Percentiles rank a stretch among this genome's conserved stretches.
phyloP scores from a whole-genome alignment of 2,329 filamentous ascomycete genomes.

The Ilyonectria destructans region DNA sequence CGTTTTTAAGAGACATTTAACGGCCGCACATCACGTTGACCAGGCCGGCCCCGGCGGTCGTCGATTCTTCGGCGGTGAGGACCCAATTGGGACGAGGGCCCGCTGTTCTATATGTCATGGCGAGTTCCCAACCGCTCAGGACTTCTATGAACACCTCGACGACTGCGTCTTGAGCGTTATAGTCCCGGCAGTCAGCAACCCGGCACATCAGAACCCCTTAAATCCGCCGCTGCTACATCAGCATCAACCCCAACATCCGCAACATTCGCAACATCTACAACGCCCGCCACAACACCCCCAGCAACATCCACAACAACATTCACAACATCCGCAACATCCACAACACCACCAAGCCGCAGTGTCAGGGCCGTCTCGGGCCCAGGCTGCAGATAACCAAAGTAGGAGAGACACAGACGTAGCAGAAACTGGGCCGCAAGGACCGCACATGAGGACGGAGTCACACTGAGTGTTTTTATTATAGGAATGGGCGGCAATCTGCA shows the following conservation, averaged over 20 bases:
- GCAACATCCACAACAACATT: slow-evolving; percentile 9
- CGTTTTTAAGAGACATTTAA: slow-evolving; percentile 96
- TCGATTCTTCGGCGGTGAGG: slow-evolving; percentile 47
- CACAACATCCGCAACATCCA: slow-evolving; percentile 12
- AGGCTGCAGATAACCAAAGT: slow-evolving; percentile 9
- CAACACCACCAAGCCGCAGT: slow-evolving; percentile 17
- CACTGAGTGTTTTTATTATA: slow-evolving; percentile 18
- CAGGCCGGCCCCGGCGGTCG: slow-evolving; percentile 90
- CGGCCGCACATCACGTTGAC: slow-evolving; percentile 93
- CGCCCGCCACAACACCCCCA: slow-evolving; percentile 14
- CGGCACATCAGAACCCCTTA: slow-evolving; percentile 23
- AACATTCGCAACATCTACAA: slow-evolving; percentile 6
- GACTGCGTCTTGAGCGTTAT: slow-evolving; percentile 75
- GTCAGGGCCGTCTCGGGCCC: slow-evolving; percentile 1
- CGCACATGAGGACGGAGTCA: slow-evolving; percentile 33
- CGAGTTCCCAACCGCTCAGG: slow-evolving; percentile 87
- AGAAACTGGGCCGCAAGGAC: slow-evolving; percentile 35
- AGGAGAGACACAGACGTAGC: slow-evolving; percentile 28
- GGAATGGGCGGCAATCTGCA: slow-evolving; percentile 18
- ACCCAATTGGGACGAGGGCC: slow-evolving; percentile 70
- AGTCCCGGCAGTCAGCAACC: slow-evolving; percentile 56
- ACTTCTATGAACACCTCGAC: slow-evolving; percentile 97
- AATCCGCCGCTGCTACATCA: slow-evolving; percentile 24
- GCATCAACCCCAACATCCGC: slow-evolving; percentile 27
- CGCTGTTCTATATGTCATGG: slow-evolving; percentile 93